Percentiles rank a stretch among this genome's conserved stretches.
phyloP scores from a whole-genome alignment of 805 yeast genomes.

The Candida patagonica region DNA sequence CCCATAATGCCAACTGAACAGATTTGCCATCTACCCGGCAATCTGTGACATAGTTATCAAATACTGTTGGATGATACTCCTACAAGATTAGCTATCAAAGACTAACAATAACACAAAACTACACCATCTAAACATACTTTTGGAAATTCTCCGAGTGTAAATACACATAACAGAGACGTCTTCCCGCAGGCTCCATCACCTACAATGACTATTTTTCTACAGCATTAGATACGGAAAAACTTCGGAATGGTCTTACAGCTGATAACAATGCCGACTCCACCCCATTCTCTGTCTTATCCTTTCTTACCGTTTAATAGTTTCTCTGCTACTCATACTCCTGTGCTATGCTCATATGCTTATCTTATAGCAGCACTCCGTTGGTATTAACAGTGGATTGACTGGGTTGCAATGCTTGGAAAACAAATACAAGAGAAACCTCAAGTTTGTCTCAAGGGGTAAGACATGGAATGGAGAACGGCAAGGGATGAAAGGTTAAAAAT shows the following conservation, averaged over 20 bases:
- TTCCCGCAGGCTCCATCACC: conserved; percentile 97
- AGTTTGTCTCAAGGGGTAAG: too few relatives aligned
- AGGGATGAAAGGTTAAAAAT: too few relatives aligned
- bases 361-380: too few relatives aligned
- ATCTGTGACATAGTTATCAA: conserved; percentile 89
- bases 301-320: neutral
- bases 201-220: conserved; percentile 74
- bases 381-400: too few relatives aligned
- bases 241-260: neutral
- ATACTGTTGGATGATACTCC: conserved; percentile 79
- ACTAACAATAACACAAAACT: neutral
- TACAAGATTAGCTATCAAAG: neutral
- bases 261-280: neutral
- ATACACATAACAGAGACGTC: conserved; percentile 81
- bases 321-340: conserved; percentile 1
- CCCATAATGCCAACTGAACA: conserved; percentile 85
- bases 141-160: conserved; percentile 88
- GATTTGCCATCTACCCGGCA: conserved; percentile 91
- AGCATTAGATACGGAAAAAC: too few relatives aligned
- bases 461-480: too few relatives aligned
- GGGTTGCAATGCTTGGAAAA: too few relatives aligned
- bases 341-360: too few relatives aligned
- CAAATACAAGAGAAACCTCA: too few relatives aligned
- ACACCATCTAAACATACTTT: conserved; percentile 37
- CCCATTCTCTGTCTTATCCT: neutral